These are phyloP conservation scores for Mycena amicta DNA, from an alignment of 768 basidiomycete genomes.

Conservation along the genomic window DNA sequence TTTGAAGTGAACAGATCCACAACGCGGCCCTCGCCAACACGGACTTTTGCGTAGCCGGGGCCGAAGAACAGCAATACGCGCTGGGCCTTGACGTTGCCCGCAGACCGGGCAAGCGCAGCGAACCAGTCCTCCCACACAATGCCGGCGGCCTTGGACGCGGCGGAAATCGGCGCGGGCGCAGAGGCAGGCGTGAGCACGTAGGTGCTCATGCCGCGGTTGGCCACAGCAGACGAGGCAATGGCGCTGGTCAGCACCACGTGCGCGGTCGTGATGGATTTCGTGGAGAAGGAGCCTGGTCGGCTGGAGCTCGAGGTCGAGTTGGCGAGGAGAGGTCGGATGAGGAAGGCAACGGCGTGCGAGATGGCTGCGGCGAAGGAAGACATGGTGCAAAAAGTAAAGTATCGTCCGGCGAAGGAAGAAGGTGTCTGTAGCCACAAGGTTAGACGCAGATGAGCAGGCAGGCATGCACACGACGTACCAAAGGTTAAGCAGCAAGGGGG, in stretches of 20 bases:
- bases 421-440: background rate
- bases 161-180: background rate
- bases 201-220: background rate
- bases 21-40: background rate
- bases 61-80: background rate
- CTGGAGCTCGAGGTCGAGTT: background rate
- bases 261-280: background rate
- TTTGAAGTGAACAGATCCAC: background rate
- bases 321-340: conserved; percentile 1
- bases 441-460: background rate
- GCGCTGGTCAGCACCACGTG: background rate
- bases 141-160: background rate
- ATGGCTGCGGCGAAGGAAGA: background rate
- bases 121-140: background rate
- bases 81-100: background rate
- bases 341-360: conserved; percentile 4
- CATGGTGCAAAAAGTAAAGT: background rate
- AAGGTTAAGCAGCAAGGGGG: background rate
- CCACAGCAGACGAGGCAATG: background rate
- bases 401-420: background rate
- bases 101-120: background rate
- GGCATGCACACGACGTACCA: background rate
- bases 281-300: background rate
- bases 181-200: background rate
- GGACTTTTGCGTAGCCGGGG: background rate